Evolutionary conservation across 495 filamentous ascomycete species (phyloP).

Genomic region (Neurospora discreta): DNA sequence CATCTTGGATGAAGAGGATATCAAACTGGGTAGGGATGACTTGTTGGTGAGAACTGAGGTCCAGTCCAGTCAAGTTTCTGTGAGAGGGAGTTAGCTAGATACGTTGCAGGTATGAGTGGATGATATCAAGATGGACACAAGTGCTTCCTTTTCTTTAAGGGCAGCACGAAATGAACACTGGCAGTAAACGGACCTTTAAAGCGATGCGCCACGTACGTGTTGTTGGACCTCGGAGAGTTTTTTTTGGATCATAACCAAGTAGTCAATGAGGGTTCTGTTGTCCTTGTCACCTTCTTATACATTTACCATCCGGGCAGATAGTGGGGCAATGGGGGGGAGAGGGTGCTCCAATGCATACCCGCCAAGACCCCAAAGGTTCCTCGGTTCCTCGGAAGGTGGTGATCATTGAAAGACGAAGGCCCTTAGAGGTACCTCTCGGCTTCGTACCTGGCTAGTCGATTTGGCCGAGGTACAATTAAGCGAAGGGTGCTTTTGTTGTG

Average conservation of each 20-base stretch:
- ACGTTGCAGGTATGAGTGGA: not conserved
- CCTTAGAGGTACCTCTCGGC: not conserved
- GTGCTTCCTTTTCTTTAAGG: not conserved
- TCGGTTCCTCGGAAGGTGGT: not conserved
- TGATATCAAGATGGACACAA: not conserved
- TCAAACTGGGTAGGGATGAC: not conserved
- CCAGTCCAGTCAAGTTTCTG: not conserved
- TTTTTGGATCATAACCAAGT: not conserved
- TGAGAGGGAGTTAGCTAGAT: not conserved
- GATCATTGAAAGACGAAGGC: not conserved
- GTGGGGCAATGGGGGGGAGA: not conserved
- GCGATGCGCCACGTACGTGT: not conserved
- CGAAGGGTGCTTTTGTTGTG: not conserved
- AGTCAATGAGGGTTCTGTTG: not conserved
- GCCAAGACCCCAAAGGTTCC: not conserved
- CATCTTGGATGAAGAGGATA: not conserved
- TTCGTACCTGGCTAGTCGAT: not conserved
- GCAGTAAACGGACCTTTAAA: not conserved
- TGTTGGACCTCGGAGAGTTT: not conserved
- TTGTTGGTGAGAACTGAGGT: not conserved
- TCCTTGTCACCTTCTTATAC: not conserved
- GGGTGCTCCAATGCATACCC: not conserved
- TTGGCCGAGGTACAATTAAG: not conserved
- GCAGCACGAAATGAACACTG: not conserved
- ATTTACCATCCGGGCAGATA: not conserved